These are phyloP conservation scores for Cyclotella choctawhatcheeana DNA, from an alignment of 108 stramenopile species.

Conservation along the genomic window DNA sequence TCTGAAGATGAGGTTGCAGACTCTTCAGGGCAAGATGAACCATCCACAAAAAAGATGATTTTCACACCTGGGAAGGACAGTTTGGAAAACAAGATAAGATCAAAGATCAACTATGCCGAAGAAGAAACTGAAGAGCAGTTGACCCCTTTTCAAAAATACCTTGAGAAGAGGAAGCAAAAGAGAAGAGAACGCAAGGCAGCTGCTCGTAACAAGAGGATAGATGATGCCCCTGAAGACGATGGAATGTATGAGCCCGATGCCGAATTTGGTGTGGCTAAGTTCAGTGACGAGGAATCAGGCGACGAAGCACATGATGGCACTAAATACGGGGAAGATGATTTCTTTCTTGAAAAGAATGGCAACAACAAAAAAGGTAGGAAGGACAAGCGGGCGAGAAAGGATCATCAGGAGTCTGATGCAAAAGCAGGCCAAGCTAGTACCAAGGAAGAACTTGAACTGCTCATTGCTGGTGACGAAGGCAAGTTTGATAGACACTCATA, in stretches of 20 bases:
- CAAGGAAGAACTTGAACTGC: conserved; percentile 76
- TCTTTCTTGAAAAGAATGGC: conserved; percentile 40
- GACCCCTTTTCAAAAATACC: conserved; percentile 89
- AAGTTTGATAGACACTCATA: conserved; percentile 9
- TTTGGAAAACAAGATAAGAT: conserved; percentile 79
- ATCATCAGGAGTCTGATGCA: background rate
- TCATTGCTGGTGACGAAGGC: conserved; percentile 81
- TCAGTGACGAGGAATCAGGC: conserved; percentile 47
- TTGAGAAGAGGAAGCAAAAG: conserved; percentile 87
- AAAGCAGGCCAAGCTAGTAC: conserved; percentile 42
- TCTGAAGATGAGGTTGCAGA: conserved; percentile 27
- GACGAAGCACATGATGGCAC: conserved; percentile 10
- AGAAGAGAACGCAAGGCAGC: conserved; percentile 69
- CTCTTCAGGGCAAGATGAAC: conserved; percentile 54
- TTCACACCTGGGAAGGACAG: conserved; percentile 69
- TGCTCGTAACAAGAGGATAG: conserved; percentile 46
- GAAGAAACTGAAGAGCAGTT: conserved; percentile 53
- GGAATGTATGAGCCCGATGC: conserved; percentile 52
- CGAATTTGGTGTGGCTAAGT: conserved; percentile 51
- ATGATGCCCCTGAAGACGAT: conserved; percentile 25
- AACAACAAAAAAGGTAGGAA: conserved; percentile 1
- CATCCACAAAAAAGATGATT: conserved; percentile 56
- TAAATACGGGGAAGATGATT: conserved; percentile 44
- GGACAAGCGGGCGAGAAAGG: conserved; percentile 4
- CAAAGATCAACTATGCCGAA: conserved; percentile 53